Base-by-base conservation (phyloP, 2,329 filamentous ascomycete genomes). In the Pseudogymnoascus sp. region DNA sequence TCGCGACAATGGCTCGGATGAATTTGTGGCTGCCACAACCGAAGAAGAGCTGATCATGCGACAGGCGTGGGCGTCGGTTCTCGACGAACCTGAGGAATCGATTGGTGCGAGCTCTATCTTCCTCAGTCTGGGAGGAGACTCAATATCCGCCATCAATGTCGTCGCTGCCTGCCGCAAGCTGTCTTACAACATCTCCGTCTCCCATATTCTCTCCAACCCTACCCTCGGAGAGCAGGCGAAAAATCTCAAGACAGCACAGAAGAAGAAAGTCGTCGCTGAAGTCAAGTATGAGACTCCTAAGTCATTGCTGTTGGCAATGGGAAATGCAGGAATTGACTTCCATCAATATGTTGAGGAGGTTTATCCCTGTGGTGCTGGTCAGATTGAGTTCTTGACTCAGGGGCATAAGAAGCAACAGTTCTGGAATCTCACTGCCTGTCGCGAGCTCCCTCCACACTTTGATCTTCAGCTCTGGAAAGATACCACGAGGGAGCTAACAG, bases 71-170 rank as follows among this genome's bases (percentile, higher is more conserved):
- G 71, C 74, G 0, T 68, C 72, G 13, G 71, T 78, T 0, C 71
- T 81, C 6, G 74, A 76, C 54, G 63, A 77, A 1, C 62, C 71
- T 0, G 63, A 69, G 0, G 67, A 68, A 0, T 65, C 72, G 1
- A 66, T 75, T 21, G 66, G 70, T 0, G 60, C 69, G 0, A 68
- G 71, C 11, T 67, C 71, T 62, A 66, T 35, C 44, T 78, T 79
- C 59, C 70, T 77, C 10, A 65, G 66, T 4, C 66, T 78, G 0
- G 77, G 77, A 3, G 77, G 77, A 2, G 77, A 79, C 44, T 79
- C 77, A 8, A 77, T 79, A 33, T 67, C 68, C 1, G 76, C 77
- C 1, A 79, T 79, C 15, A 59, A 40, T 37, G 37, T 39, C 11
- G 57, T 36, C 17, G 35, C 47, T 39, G 50, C 36, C 41, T 44